Base-by-base conservation (phyloP, 768 basidiomycete genomes). In the Hypsizygus marmoreus region DNA sequence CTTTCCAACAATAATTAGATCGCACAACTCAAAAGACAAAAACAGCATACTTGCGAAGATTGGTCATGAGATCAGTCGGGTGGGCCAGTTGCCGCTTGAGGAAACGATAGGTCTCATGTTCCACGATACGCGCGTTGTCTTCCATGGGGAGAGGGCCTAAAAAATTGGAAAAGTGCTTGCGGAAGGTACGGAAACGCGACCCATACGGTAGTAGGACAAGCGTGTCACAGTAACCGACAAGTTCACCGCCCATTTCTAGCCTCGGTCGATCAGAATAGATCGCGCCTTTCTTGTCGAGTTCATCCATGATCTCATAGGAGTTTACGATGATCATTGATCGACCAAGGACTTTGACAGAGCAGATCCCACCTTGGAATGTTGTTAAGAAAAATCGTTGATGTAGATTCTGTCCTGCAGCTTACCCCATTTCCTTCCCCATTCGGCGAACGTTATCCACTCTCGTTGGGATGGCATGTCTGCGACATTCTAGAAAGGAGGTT, bases 371-470 rank as follows among this genome's bases (percentile, higher is more conserved):
- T 77, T 37, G 26, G 22, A 10, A 30, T 16, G 41, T 40, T 33
- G 32, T 9, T 26, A 41, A 13, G 9, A 8, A 36, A 11, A 22
- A 31, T 22, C 13, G 69, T 55, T 9, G 74, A n/a, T 19, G 37
- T 8, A 24, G 8, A 4, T 19, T 16, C 36, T 2, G 17, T 6
- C 59, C 61, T 75, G 80, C 74, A 75, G 55, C 69, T 1, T 36
- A 74, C 81, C 80, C 51, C 72, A 82, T 63, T 73, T 73, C n/a
- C 63, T 61, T 2, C 78, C 74, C 74, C 80, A 75, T 32, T 79
- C 70, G 4, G 77, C 62, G 49, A 71, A 80, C 1, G 67, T 72
- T 19, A 75, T 51, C 78, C 79, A 81, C 23, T 71, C 71, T 31
- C 71, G 66, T 20, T 62, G 50, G 0, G 58, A 50, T 0, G 80